Base-by-base conservation (phyloP, 352 stramenopile species). In the Phytophthora constricta region DNA sequence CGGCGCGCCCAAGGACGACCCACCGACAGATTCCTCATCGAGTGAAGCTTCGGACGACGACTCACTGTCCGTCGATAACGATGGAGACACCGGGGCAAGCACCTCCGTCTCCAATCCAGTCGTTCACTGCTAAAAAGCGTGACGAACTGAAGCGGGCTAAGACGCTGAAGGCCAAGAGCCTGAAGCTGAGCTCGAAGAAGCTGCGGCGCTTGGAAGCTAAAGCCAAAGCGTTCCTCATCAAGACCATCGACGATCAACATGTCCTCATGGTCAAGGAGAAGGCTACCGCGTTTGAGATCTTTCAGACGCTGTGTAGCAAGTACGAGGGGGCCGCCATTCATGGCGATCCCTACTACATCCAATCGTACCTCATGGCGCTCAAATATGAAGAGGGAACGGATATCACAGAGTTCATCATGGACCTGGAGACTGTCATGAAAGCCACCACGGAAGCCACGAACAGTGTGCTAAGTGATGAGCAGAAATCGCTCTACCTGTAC, bases 201-300 rank as follows among this genome's bases (percentile, higher is more conserved):
- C 22, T 70, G 13, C 46, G 39, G 3, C 62, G 20, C 7, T 17
- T n/a, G 5, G 39, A 70, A 37, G 62, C 62, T 1, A 58, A 47
- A 4, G 53, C 54, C 4, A 64, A 64, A 25, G 43, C 25, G 13
- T 69, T 54, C 28, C 16, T 69, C 1, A 55, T 65, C 33, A 65
- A 22, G 11, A 65, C 47, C 7, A 39, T 69, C 39, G 46, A 69
- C 28, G 51, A 63, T 23, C 42, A 50, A 41, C 46, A 69, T 16
- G 25, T 69, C 9, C 46, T 63, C n/a, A 43, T 69, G 23, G 52
- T 68, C 34, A 48, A 50, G 20, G 46, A 68, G 14, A 62, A 54
- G 33, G 25, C 37, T 19, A 59, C 52, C 33, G 34, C 52, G 22
- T 64, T 50, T 42, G 57, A 49, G 31, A 63, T 63, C 55, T 63